These are phyloP conservation scores for Aspergillus sclerotiicarbonarius DNA, from an alignment of 495 filamentous ascomycete genomes.

Conservation along the genomic window DNA sequence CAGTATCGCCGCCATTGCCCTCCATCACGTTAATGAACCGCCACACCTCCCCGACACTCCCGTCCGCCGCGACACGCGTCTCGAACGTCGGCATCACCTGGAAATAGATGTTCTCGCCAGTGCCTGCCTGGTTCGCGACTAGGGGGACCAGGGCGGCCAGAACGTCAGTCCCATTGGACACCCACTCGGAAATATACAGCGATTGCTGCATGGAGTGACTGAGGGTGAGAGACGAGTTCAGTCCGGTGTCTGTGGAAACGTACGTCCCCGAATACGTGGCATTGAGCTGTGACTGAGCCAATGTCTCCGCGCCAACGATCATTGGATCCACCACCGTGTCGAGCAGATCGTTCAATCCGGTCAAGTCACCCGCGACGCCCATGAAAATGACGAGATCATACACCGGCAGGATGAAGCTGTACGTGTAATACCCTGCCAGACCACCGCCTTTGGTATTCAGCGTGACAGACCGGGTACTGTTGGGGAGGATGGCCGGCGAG, in stretches of 20 bases:
- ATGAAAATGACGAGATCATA: background rate
- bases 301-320: background rate
- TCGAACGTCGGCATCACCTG: background rate
- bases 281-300: background rate
- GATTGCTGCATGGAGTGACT: background rate
- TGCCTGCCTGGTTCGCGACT: background rate
- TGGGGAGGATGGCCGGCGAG: background rate
- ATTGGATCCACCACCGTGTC: background rate
- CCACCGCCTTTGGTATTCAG: background rate
- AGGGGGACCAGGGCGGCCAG: background rate
- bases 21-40: background rate
- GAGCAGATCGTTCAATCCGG: background rate
- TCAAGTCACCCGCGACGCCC: background rate
- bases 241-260: background rate
- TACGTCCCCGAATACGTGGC: background rate
- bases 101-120: background rate
- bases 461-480: background rate
- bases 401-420: background rate
- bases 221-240: background rate
- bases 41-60: background rate
- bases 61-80: background rate
- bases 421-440: background rate
- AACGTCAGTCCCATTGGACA: background rate
- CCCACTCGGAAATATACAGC: background rate
- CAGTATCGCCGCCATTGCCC: background rate